Evolutionary conservation across 208 protist genomes (phyloP).

Genomic region (Leishmania mexicana): DNA sequence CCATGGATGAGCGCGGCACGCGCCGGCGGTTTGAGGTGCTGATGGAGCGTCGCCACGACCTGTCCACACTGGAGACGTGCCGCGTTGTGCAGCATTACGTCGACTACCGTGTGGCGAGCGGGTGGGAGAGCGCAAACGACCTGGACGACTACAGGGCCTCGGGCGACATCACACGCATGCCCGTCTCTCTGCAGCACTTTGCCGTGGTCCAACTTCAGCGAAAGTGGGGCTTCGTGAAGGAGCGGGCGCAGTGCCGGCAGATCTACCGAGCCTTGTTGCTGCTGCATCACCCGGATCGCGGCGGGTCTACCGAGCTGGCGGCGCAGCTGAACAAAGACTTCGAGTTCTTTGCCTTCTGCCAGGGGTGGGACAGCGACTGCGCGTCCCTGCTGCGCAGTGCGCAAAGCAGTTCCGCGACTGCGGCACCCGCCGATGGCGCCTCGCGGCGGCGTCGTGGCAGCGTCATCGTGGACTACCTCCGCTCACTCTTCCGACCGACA

Average conservation of each 20-base stretch:
- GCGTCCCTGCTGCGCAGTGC: slow-evolving; percentile 30
- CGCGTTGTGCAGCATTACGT: slow-evolving; percentile 74
- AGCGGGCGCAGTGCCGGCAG: slow-evolving; percentile 56
- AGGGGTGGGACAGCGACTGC: slow-evolving; percentile 64
- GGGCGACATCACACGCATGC: slow-evolving; percentile 62
- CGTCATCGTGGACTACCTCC: slow-evolving; percentile 65
- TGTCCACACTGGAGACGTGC: slow-evolving; percentile 66
- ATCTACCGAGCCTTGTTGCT: slow-evolving; percentile 70
- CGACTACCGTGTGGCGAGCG: slow-evolving; percentile 77
- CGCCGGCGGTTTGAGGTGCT: slow-evolving; percentile 65
- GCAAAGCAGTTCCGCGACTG: slow-evolving; percentile 6
- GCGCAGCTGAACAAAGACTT: slow-evolving; percentile 76
- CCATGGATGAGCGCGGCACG: slow-evolving; percentile 47
- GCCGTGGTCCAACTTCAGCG: slow-evolving; percentile 74
- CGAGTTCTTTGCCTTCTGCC: slow-evolving; percentile 77
- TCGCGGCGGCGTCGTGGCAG: slow-evolving; percentile 41
- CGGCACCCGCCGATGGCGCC: slow-evolving; percentile 9
- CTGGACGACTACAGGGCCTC: slow-evolving; percentile 68
- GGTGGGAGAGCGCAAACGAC: slow-evolving; percentile 73
- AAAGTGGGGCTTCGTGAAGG: slow-evolving; percentile 77
- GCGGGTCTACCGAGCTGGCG: slow-evolving; percentile 53
- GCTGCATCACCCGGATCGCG: slow-evolving; percentile 74
- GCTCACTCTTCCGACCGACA: slow-evolving; percentile 57
- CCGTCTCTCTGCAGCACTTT: slow-evolving; percentile 82
- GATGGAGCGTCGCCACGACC: slow-evolving; percentile 58